Evolutionary conservation across 2,329 filamentous ascomycete species (phyloP).

Genomic region (Aspergillus phoenicis): DNA sequence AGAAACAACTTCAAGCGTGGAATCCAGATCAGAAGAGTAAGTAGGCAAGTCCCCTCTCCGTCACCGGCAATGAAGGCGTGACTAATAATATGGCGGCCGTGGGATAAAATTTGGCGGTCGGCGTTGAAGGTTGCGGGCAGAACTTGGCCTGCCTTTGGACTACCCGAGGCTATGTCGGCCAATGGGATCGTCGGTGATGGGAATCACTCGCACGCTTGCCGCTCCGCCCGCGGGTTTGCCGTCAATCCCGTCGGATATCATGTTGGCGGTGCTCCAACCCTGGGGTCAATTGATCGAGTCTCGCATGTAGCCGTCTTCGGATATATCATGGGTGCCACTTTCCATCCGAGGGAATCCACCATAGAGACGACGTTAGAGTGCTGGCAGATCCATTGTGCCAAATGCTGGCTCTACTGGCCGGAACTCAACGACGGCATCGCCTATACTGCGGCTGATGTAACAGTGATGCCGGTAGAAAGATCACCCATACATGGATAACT

Average conservation of each 20-base stretch:
- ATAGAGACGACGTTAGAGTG: not conserved
- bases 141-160: not conserved
- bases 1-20: not conserved
- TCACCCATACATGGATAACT: too few relatives aligned
- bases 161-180: conserved; percentile 32
- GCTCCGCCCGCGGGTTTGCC: conserved; percentile 16
- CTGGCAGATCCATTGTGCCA: too few relatives aligned
- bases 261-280: too few relatives aligned
- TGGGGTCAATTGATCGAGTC: too few relatives aligned
- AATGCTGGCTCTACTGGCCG: too few relatives aligned
- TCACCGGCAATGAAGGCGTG: conserved; percentile 15
- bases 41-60: conserved; percentile 5
- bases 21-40: not conserved
- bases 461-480: too few relatives aligned
- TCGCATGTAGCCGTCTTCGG: not conserved
- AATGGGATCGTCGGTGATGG: conserved; percentile 32
- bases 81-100: conserved; percentile 11
- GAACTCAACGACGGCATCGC: too few relatives aligned
- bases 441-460: too few relatives aligned
- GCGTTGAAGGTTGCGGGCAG: not conserved
- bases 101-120: conserved; percentile 13
- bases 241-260: conserved; percentile 2
- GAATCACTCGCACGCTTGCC: conserved; percentile 21
- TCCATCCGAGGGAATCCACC: not conserved
- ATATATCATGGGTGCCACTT: not conserved